A percentile compares a stretch with the other conserved stretches of the same genome.
Evolutionary conservation across 768 basidiomycete species (phyloP).

Genomic region (Collybiopsis confluens): DNA sequence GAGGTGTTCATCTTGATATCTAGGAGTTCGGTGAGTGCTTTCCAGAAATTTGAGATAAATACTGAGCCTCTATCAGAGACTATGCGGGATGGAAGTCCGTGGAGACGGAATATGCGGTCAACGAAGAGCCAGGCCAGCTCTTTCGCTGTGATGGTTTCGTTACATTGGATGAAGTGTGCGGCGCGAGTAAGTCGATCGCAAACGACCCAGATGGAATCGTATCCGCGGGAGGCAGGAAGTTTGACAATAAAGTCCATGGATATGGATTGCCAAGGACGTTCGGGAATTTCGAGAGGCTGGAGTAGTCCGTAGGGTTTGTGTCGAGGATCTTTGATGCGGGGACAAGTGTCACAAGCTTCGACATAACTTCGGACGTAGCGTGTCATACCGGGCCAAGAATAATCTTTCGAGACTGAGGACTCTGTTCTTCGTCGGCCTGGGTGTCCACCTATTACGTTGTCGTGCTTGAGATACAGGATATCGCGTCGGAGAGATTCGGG

Average conservation of each 20-base stretch:
- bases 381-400: conserved; percentile 33
- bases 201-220: conserved; percentile 32
- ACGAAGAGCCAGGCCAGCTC: conserved; percentile 32
- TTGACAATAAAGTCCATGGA: conserved; percentile 40
- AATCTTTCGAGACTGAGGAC: conserved; percentile 27
- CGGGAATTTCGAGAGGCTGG: conserved; percentile 30
- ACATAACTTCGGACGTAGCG: conserved; percentile 20
- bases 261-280: conserved; percentile 32
- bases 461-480: conserved; percentile 29
- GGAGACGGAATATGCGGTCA: conserved; percentile 27
- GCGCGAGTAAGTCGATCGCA: conserved; percentile 35
- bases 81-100: conserved; percentile 29
- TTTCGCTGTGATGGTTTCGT: conserved; percentile 20
- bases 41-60: conserved; percentile 30
- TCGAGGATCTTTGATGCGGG: conserved; percentile 24
- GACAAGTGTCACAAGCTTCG: conserved; percentile 30
- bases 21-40: conserved; percentile 6
- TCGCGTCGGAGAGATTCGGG: conserved; percentile 25
- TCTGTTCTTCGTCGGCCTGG: conserved; percentile 31
- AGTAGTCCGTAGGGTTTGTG: conserved; percentile 34
- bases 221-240: conserved; percentile 33
- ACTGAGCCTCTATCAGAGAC: conserved; percentile 27
- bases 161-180: conserved; percentile 37
- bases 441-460: conserved; percentile 35
- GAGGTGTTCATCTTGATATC: conserved; percentile 18